Evolutionary conservation across 2,329 filamentous ascomycete genomes (phyloP).

Genomic region (Fonsecaea erecta): DNA sequence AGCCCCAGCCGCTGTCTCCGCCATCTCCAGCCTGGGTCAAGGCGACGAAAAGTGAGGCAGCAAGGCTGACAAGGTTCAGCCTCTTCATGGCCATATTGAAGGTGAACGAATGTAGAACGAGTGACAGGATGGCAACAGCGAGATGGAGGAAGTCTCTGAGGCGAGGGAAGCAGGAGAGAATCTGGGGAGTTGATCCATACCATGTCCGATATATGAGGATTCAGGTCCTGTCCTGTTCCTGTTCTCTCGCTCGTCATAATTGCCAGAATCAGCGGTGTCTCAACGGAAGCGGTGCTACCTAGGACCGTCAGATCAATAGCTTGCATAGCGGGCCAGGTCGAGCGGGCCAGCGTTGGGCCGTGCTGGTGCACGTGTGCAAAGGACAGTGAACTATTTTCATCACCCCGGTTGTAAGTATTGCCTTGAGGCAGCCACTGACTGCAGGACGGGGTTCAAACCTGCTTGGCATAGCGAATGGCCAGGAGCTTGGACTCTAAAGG

Average conservation of each 20-base stretch:
- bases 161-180: background rate
- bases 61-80: slow-evolving; percentile 16
- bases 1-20: slow-evolving; percentile 1
- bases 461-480: background rate
- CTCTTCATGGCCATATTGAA: slow-evolving; percentile 18
- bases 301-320: slow-evolving; percentile 7
- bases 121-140: slow-evolving; percentile 9
- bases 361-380: slow-evolving; percentile 13
- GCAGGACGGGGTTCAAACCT: slow-evolving; percentile 4
- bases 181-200: slow-evolving; percentile 6
- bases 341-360: slow-evolving; percentile 5
- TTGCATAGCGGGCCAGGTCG: slow-evolving; percentile 5
- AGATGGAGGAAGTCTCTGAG: slow-evolving; percentile 2
- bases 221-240: slow-evolving; percentile 16
- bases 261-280: slow-evolving; percentile 3
- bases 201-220: slow-evolving; percentile 18
- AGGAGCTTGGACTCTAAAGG: background rate
- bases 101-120: slow-evolving; percentile 22
- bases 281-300: slow-evolving; percentile 15
- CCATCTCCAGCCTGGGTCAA: slow-evolving; percentile 5
- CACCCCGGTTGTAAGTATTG: background rate
- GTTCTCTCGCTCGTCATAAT: slow-evolving; percentile 9
- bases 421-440: slow-evolving; percentile 10
- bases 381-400: slow-evolving; percentile 12
- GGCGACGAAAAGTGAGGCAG: slow-evolving; percentile 9